Evolutionary conservation across 2,329 filamentous ascomycete species (phyloP).

Genomic region (Gaeumannomyces sp.): DNA sequence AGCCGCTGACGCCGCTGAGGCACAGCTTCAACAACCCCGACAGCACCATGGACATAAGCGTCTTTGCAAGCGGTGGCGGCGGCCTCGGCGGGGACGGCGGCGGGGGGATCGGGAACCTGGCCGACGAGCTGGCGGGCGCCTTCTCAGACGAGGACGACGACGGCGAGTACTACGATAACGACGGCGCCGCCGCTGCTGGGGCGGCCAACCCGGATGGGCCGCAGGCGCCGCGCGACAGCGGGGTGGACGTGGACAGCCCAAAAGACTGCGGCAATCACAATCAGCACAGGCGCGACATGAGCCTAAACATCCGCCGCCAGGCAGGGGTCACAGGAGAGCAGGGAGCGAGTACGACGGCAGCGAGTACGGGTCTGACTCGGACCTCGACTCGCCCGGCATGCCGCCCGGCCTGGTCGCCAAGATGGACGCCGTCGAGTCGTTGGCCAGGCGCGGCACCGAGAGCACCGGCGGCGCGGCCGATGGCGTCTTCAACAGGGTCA

Average conservation of each 20-base stretch:
- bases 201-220: conserved; percentile 24
- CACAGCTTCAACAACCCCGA: conserved; percentile 40
- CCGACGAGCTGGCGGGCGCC: conserved; percentile 73
- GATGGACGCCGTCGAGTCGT: conserved; percentile 66
- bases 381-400: conserved; percentile 63
- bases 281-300: conserved; percentile 26
- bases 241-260: conserved; percentile 30
- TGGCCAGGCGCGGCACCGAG: conserved; percentile 61
- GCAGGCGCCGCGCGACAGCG: conserved; percentile 30
- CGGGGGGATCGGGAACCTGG: conserved; percentile 67
- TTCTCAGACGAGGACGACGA: conserved; percentile 58
- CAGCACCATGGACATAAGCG: conserved; percentile 33
- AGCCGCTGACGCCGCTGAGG: conserved; percentile 41
- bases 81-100: conserved; percentile 34
- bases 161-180: conserved; percentile 38
- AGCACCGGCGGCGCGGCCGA: conserved; percentile 59
- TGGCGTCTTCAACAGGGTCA: conserved; percentile 61
- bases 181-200: conserved; percentile 14
- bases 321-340: conserved; percentile 43
- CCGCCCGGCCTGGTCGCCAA: conserved; percentile 59
- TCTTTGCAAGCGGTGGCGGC: conserved; percentile 33
- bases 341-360: conserved; percentile 64
- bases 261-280: background rate
- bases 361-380: conserved; percentile 67
- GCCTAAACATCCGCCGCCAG: conserved; percentile 37